Evolutionary conservation across 805 yeast species (phyloP).

Genomic region (Candida alai): DNA sequence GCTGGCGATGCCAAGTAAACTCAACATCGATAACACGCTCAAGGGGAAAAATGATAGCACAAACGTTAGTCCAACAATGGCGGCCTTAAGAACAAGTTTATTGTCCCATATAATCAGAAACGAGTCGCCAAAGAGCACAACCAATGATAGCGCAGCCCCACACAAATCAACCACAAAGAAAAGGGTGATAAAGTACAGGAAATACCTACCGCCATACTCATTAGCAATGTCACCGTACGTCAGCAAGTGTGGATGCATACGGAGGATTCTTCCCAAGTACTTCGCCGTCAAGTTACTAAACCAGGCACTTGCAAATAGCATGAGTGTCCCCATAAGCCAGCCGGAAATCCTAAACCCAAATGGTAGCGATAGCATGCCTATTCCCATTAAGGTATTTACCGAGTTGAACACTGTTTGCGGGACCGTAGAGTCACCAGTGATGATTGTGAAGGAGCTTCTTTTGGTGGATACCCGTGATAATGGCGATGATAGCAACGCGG

Average conservation of each 20-base stretch:
- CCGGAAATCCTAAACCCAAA: constrained; percentile 67
- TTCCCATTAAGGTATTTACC: constrained; percentile 70
- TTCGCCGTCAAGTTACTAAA: constrained; percentile 52
- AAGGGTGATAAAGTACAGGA: constrained; percentile 42
- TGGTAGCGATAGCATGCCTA: constrained; percentile 72
- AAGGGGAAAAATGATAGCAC: constrained; percentile 53
- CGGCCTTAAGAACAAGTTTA: constrained; percentile 35
- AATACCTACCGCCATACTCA: constrained; percentile 43
- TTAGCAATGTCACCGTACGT: constrained; percentile 62
- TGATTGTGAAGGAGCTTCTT: constrained; percentile 9
- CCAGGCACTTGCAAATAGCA: constrained; percentile 44
- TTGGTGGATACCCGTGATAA: constrained; percentile 6
- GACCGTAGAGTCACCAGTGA: constrained; percentile 46
- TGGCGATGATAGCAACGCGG: constrained; percentile 6
- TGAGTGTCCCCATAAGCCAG: constrained; percentile 49
- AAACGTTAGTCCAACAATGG: constrained; percentile 37
- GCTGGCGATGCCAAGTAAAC: constrained; percentile 53
- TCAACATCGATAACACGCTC: constrained; percentile 49
- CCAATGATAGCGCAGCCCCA: constrained; percentile 59
- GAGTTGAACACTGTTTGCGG: constrained; percentile 68
- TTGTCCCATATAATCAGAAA: constrained; percentile 45
- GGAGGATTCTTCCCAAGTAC: constrained; percentile 47
- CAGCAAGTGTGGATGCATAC: constrained; percentile 33
- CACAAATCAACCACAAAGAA: constrained; percentile 53
- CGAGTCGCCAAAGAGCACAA: constrained; percentile 59